Evolutionary conservation across 495 filamentous ascomycete genomes (phyloP), one percentile per base, ranked within the genome.

Genomic region (Neohortaea acidophila): DNA sequence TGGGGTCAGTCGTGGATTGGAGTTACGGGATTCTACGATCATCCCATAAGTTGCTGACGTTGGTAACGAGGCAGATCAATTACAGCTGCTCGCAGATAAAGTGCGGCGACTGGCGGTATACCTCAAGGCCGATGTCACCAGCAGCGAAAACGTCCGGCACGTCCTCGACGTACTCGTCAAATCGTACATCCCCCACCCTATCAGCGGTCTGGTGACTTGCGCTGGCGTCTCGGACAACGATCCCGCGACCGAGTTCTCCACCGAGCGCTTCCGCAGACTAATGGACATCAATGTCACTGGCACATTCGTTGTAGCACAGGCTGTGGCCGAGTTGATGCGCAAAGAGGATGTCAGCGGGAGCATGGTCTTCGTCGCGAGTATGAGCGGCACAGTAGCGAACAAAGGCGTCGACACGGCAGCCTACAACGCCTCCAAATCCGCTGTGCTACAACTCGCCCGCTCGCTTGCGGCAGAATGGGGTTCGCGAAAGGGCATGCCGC

Each of bases 341-440:
- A 2, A 22, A 2, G 23, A 31, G 13, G 31, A 34, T 2, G 39
- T 49, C 2, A 2, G 18, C 2, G 51, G 51, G 1, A 54, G 51
- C 25, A 44, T 54, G 4, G 41, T 54, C 1, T 12, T 54, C 8
- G 31, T 54, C 29, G 45, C 51, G 1, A 45, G 43, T 13, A 53
- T 53, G 48, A 35, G 26, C 24, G 51, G 43, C 13, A 29, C 39
- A n/a, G 41, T 44, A 18, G 39, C 32, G 3, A 53, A 52, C 43
- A 20, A 33, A 36, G 48, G 51, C 2, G 21, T 54, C 15, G 26
- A 41, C 21, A 51, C 45, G 0, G 15, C 22, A 4, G 51, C 51
- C 8, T 53, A 53, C 39, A 53, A 53, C 26, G 33, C 43, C 2
- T 47, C 43, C 33, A 53, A 53, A 34, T 37, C 48, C 0, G 51